Conservation (phyloP, 208 protist species). For the Acanthamoeba sp. region DNA sequence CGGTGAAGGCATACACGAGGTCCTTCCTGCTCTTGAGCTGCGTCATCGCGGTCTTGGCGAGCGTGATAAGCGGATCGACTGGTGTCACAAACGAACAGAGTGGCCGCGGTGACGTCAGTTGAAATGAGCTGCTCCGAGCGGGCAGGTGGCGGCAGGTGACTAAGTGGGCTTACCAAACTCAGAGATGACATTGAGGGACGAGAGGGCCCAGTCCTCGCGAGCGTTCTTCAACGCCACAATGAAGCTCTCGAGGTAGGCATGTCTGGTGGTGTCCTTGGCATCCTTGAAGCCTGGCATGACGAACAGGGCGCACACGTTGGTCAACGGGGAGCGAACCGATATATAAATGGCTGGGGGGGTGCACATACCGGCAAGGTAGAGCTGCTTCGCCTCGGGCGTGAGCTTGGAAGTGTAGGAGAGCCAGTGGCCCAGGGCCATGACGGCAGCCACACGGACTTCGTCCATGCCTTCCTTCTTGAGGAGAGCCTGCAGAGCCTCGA, state of each 20-base stretch:
- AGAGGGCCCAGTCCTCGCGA: constrained; percentile 40
- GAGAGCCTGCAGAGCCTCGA: constrained; percentile 50
- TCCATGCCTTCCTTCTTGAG: constrained; percentile 73
- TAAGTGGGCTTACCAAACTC: constrained; percentile 66
- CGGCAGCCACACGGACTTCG: constrained; percentile 41
- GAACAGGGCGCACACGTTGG: not conserved
- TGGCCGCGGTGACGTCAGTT: not conserved
- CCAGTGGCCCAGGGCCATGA: constrained; percentile 53
- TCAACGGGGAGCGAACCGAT: too few species aligned
- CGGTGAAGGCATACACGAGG: constrained; percentile 66
- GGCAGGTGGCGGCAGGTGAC: too few species aligned
- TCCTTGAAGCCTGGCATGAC: constrained; percentile 60
- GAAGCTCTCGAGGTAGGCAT: constrained; percentile 60
- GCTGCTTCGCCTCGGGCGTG: constrained; percentile 56
- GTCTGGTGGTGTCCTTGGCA: constrained; percentile 40
- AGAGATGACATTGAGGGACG: not conserved
- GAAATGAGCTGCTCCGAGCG: not conserved
- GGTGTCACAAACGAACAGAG: not conserved
- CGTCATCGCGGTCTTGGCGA: constrained; percentile 54
- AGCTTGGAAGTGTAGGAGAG: constrained; percentile 33
- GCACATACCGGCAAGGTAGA: constrained; percentile 35
- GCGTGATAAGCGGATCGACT: constrained; percentile 54
- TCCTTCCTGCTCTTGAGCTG: constrained; percentile 72
- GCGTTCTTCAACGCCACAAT: constrained; percentile 19
- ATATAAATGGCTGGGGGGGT: not conserved